Base-by-base conservation (phyloP, 208 protist species). In the Crithidia sp. region DNA sequence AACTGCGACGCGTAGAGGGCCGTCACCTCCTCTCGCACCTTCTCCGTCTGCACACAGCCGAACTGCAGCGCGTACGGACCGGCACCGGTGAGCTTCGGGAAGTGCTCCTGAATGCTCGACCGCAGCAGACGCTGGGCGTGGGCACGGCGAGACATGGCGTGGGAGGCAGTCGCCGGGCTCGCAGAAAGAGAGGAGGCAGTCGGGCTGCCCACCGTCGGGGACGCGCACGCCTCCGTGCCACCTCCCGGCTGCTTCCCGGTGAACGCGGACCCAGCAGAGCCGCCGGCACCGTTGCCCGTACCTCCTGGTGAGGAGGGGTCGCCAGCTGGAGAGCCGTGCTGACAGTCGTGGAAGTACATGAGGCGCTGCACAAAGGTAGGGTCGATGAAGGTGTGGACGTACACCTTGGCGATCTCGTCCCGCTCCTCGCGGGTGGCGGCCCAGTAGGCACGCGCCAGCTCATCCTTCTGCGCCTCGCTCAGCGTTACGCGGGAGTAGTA, bases 1-100 rank as follows among this genome's bases (percentile, higher is more conserved):
- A 96, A 96, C 76, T 96, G 92, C 12, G 86, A 83, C 37, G 85
- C 80, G 81, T 93, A 96, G n/a, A 96, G 76, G 53, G 93, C 86
- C 14, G 92, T 81, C 49, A 90, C 87, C 71, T 86, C 88, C 50
- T 77, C 76, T 16, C 89, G 89, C 36, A 86, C 79, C 67, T 61
- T 56, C 60, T 92, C 89, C 0, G 76, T 81, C 63, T 71, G 60
- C n/a, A 93, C 92, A 19, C 93, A 76, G 7, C 77, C 84, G 75
- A 96, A 96, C 8, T 70, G 75, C 14, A 96, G 50, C 7, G 80
- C 53, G 72, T 86, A 96, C 5, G 91, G 91, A 6, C 88, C 88
- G 16, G 74, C 68, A 2, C 87, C 88, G 39, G 71, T 85, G 4
- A 96, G 82, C 75, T 90, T 88, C 4, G 81, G 79, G 36, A 91